A percentile compares a stretch with the other conserved stretches of the same genome.
These are phyloP conservation scores for Phoma sp. DNA, from an alignment of 2,329 filamentous ascomycete species.

Conservation along the genomic window DNA sequence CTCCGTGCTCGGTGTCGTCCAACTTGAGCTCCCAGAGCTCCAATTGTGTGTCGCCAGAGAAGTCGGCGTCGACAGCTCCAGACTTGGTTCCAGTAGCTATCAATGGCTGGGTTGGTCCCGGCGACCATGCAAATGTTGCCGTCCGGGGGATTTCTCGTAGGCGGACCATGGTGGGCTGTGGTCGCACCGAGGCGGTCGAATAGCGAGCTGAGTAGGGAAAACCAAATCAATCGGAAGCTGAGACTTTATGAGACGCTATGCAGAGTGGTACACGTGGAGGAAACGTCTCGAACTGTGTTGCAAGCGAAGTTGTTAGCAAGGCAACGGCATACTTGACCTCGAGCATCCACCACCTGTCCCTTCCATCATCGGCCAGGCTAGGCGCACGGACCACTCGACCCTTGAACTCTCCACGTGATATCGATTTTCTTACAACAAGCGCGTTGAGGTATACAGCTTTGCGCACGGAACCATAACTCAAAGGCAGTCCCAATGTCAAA, in stretches of 20 bases:
- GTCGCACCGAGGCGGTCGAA: constrained; percentile 41
- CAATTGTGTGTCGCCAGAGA: constrained; percentile 95
- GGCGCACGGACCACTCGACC: constrained; percentile 41
- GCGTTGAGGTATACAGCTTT: constrained; percentile 13
- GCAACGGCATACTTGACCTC: constrained; percentile 38
- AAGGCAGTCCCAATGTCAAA: constrained; percentile 33
- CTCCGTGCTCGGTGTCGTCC: constrained; percentile 75
- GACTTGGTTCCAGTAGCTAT: constrained; percentile 93
- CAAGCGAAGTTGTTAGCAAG: constrained; percentile 27
- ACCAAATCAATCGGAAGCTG: constrained; percentile 24
- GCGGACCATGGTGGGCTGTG: constrained; percentile 77
- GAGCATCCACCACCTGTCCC: constrained; percentile 48
- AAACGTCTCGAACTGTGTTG: constrained; percentile 26
- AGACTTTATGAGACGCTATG: constrained; percentile 19
- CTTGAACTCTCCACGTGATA: constrained; percentile 36
- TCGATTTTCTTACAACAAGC: constrained; percentile 20
- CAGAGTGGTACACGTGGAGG: constrained; percentile 26
- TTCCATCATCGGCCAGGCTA: constrained; percentile 24
- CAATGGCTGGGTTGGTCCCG: constrained; percentile 77
- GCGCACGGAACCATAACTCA: background rate
- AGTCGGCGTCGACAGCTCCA: constrained; percentile 94
- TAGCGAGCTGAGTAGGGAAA: constrained; percentile 24
- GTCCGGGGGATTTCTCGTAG: constrained; percentile 96
- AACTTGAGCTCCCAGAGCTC: constrained; percentile 95
- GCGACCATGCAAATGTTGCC: constrained; percentile 96